Evolutionary conservation across 495 filamentous ascomycete genomes (phyloP), one percentile per base, ranked within the genome.

Genomic region (Evernia prunastri): DNA sequence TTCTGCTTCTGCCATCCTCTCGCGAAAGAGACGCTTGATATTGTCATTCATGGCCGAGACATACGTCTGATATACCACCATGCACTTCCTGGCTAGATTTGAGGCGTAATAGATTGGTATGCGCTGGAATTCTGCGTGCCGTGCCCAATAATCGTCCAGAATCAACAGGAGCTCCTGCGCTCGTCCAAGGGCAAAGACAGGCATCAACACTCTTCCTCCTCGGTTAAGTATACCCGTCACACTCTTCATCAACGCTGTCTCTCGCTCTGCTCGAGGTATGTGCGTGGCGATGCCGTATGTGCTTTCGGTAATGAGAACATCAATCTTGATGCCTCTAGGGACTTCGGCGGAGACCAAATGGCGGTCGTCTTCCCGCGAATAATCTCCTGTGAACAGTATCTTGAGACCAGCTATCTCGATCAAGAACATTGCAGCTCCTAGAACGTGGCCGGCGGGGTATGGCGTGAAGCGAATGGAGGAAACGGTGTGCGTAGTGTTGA

Each of bases 31-130:
- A 4, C 89, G 83, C 71, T 96, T 96, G 76, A 98, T 97, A 69
- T 96, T 97, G 72, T 96, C 93, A 72, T 98, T 98, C 94, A 98
- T 98, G 33, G 91, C 89, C 60, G 89, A 88, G 64, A 96, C 89
- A 71, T 97, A 97, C 2, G 94, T 98, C 74, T 97, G 93, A 71
- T 98, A 98, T 9, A 98, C 92, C 23, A 96, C 84, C 94, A 98
- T 98, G 72, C 94, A 98, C 74, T 96, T 94, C 67, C 93, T 79
- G 2, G 94, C 94, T 56, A 96, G 82, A 71, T 93, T 96, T 65
- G 88, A 91, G 58, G 94, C 94, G 74, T 97, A 98, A 78, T 97
- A 98, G 60, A 98, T 97, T 23, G 94, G 94, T 25, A 88, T 86
- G 64, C 89, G 90, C 67, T 95, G 93, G 68, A 86, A 88, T 70